Percentiles rank a stretch among this genome's conserved stretches.
These are phyloP conservation scores for Cystofilobasidium ferigula DNA, from an alignment of 768 basidiomycete species.

Conservation along the genomic window DNA sequence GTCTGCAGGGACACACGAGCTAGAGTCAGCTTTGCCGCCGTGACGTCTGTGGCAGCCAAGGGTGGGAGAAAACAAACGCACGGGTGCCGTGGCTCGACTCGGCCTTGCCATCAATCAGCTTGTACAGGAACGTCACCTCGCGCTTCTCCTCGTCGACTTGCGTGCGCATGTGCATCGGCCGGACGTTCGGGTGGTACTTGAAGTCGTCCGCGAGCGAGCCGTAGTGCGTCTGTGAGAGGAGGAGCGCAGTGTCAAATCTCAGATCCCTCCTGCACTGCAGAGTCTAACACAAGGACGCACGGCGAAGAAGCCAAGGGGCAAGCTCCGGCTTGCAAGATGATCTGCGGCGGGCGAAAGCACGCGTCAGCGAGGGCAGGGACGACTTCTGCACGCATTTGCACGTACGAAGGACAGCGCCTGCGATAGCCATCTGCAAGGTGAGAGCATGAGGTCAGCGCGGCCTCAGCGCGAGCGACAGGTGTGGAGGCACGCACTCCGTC, in stretches of 20 bases:
- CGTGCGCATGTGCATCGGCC: slow-evolving; percentile 93
- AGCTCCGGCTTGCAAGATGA: slow-evolving; percentile 80
- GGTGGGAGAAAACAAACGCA: too few relatives aligned
- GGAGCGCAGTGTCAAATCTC: too few relatives aligned
- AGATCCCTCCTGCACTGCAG: too few relatives aligned
- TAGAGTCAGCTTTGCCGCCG: slow-evolving; percentile 45
- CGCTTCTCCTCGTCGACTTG: slow-evolving; percentile 83
- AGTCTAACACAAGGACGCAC: slow-evolving; percentile 31
- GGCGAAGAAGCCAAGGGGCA: slow-evolving; percentile 88
- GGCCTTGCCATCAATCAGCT: slow-evolving; percentile 52
- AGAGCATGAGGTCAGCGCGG: slow-evolving; percentile 1
- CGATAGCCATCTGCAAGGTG: background rate
- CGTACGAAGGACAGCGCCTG: background rate
- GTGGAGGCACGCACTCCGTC: slow-evolving; percentile 96
- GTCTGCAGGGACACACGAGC: slow-evolving; percentile 29
- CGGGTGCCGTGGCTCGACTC: slow-evolving; percentile 38
- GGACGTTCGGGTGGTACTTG: slow-evolving; percentile 78
- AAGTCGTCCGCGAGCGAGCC: slow-evolving; percentile 91
- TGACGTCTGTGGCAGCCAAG: too few relatives aligned
- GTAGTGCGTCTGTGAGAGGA: slow-evolving; percentile 68
- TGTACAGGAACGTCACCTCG: slow-evolving; percentile 88
- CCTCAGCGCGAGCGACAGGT: slow-evolving; percentile 46
- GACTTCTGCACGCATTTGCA: background rate
- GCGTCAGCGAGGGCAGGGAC: background rate
- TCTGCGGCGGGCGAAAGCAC: slow-evolving; percentile 34